Evolutionary conservation across 495 filamentous ascomycete species (phyloP), one percentile per base, ranked within the genome.

Genomic region (Cercophora sp.): DNA sequence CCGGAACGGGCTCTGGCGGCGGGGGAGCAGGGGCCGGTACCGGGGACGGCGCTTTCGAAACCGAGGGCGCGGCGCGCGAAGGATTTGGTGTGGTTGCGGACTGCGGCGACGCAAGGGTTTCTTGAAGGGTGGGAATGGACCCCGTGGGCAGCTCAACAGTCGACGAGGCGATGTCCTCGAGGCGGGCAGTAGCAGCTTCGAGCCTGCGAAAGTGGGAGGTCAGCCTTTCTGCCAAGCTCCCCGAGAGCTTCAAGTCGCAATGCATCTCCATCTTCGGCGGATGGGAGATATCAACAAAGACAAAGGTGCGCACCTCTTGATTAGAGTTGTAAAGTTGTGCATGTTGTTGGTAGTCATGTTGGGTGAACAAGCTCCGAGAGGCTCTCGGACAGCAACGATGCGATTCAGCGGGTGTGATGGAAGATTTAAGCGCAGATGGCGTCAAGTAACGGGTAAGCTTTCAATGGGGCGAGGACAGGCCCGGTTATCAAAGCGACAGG

Each of bases 261-360:
- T 31, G 47, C 31, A 15, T 13, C 19, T 16, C 13, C 26, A 8
- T 16, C 44, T 10, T 8, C 19, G 9, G 22, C 13, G n/a, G 8
- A 9, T 27, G 8, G 3, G 19, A 24, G 5, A 22, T 25, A 43
- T 19, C n/a, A n/a, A n/a, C n/a, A n/a, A n/a, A n/a, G n/a, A n/a
- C n/a, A n/a, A n/a, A n/a, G n/a, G n/a, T n/a, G n/a, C 81, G 61
- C 80, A 97, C 93, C 93, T 83, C 81, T 98, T 98, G 78, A 98
- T 96, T 59, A 98, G 80, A 48, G 93, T 97, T 36, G 89, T 93
- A 54, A 98, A 73, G 67, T 96, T 96, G 77, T 97, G 85, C 88
- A 97, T 96, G 62, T 89, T 86, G 49, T 74, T 78, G 25, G 76
- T 68, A 44, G 79, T 71, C 70, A 82, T 79, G 51, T 47, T 70